These are phyloP conservation scores for Beauveria brongniartii DNA, from an alignment of 2,329 filamentous ascomycete species.

Conservation along the genomic window DNA sequence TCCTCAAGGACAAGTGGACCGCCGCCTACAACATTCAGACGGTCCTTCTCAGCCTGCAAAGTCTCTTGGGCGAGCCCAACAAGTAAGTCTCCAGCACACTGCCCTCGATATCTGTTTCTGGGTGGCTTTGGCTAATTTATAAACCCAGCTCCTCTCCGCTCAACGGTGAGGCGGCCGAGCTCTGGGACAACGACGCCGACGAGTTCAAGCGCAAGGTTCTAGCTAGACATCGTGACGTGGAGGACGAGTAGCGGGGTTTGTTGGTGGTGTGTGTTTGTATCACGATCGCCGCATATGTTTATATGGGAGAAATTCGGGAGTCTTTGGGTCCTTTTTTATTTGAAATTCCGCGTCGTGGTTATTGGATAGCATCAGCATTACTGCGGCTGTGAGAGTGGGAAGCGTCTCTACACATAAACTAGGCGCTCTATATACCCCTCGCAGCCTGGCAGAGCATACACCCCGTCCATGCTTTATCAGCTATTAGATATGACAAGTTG, in stretches of 20 bases:
- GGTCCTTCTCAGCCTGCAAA: constrained; percentile 87
- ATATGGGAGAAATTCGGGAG: constrained; percentile 32
- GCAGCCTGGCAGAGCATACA: neutral
- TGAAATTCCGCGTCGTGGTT: constrained; percentile 24
- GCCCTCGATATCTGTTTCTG: neutral
- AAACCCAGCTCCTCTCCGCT: constrained; percentile 73
- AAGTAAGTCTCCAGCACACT: constrained; percentile 52
- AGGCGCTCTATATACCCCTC: constrained; percentile 1
- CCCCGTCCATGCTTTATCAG: neutral
- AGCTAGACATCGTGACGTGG: constrained; percentile 54
- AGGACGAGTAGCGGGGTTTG: constrained; percentile 45
- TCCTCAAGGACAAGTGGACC: constrained; percentile 98
- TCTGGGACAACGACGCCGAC: constrained; percentile 83
- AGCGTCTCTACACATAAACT: neutral
- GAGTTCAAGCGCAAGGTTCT: constrained; percentile 78
- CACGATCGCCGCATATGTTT: constrained; percentile 3
- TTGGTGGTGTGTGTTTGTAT: neutral
- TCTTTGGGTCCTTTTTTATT: constrained; percentile 27
- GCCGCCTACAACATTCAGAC: constrained; percentile 95
- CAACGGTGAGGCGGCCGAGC: constrained; percentile 90
- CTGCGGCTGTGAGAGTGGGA: constrained; percentile 8
- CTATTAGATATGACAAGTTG: neutral
- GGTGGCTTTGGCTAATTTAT: neutral
- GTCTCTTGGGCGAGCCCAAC: constrained; percentile 91
- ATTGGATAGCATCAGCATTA: constrained; percentile 26